Percentiles rank a stretch among this genome's conserved stretches.
Conservation (phyloP, 306 rosid species). For the Vigna nakashimae region DNA sequence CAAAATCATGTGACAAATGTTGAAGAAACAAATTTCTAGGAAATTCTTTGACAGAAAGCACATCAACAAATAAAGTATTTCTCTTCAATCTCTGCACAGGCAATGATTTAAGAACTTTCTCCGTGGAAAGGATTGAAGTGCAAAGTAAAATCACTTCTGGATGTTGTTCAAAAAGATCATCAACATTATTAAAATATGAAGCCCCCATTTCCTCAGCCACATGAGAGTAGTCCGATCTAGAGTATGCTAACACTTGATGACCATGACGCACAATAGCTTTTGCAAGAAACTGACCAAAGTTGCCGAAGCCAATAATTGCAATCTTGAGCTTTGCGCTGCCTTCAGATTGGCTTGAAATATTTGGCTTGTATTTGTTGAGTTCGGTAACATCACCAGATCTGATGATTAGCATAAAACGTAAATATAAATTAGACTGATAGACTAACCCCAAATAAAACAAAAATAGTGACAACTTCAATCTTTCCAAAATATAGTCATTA, state of each 20-base stretch:
- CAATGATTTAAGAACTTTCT: conserved; percentile 73
- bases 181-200: conserved; percentile 63
- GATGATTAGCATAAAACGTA: conserved; percentile 39
- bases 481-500: background rate
- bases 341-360: conserved; percentile 36
- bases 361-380: conserved; percentile 32
- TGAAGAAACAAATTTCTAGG: conserved; percentile 83
- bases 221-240: conserved; percentile 73
- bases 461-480: background rate
- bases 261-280: conserved; percentile 72
- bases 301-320: conserved; percentile 86
- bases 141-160: conserved; percentile 90
- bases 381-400: conserved; percentile 46
- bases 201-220: conserved; percentile 70
- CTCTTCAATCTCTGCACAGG: conserved; percentile 84
- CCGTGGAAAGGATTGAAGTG: conserved; percentile 87
- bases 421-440: background rate
- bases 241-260: conserved; percentile 78
- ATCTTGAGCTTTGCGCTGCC: conserved; percentile 68
- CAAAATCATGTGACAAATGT: conserved; percentile 66
- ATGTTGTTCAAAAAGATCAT: conserved; percentile 91
- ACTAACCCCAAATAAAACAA: background rate
- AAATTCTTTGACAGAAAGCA: conserved; percentile 89
- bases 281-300: conserved; percentile 92
- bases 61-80: conserved; percentile 89